A percentile compares a stretch with the other conserved stretches of the same genome.
Evolutionary conservation across 192 early-diverging fungal genomes (phyloP).

Genomic region (Diversispora epigaea): DNA sequence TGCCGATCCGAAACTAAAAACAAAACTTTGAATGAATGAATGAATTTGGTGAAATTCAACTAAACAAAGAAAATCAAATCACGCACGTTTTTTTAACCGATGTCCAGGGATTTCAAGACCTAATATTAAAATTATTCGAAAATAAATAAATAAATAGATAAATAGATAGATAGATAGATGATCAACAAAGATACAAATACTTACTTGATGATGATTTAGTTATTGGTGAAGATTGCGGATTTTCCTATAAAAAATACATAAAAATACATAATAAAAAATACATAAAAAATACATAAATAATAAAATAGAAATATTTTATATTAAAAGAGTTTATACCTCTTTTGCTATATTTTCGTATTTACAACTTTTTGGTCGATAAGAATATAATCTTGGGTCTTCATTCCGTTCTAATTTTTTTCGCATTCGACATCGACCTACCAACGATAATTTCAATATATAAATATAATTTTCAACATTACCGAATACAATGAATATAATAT

Average conservation of each 20-base stretch:
- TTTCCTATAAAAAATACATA: too few relatives aligned
- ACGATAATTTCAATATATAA: slow-evolving; percentile 13
- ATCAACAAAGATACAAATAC: too few relatives aligned
- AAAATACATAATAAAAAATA: not conserved
- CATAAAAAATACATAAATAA: not conserved
- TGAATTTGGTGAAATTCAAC: too few relatives aligned
- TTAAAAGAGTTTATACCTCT: not conserved
- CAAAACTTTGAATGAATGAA: not conserved
- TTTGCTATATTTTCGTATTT: slow-evolving; percentile 36
- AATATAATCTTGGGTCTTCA: slow-evolving; percentile 31
- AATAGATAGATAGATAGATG: too few relatives aligned
- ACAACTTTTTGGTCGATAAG: slow-evolving; percentile 47
- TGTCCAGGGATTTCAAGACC: too few relatives aligned
- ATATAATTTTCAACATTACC: not conserved
- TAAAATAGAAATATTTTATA: not conserved
- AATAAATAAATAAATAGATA: too few relatives aligned
- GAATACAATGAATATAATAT: not conserved
- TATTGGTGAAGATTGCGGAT: too few relatives aligned
- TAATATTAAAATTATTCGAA: too few relatives aligned
- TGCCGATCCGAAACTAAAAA: not conserved
- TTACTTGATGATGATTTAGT: not conserved
- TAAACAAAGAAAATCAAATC: too few relatives aligned
- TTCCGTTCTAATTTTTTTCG: slow-evolving; percentile 56
- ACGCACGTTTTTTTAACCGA: too few relatives aligned
- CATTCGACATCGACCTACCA: slow-evolving; percentile 45